A percentile compares a stretch with the other conserved stretches of the same genome.
phyloP scores from a whole-genome alignment of 2,329 filamentous ascomycete species.

The Metarhizium anisopliae region DNA sequence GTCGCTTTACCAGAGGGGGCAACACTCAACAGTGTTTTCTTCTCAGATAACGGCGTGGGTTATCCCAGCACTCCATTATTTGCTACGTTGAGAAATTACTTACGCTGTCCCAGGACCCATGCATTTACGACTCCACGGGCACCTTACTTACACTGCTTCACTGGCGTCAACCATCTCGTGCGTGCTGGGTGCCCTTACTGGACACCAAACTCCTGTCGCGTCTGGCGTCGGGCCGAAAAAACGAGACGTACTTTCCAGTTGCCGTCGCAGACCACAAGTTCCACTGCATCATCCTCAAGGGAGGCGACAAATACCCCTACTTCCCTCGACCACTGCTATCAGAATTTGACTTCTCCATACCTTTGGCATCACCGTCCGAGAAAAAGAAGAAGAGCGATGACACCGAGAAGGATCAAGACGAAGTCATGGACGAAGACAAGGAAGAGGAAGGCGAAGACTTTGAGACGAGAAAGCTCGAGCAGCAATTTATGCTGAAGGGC shows the following conservation, averaged over 20 bases:
- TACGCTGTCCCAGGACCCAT: slow-evolving; percentile 59
- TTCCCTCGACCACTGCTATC: slow-evolving; percentile 83
- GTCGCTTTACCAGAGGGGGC: slow-evolving; percentile 72
- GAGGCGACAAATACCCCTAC: slow-evolving; percentile 84
- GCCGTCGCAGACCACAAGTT: slow-evolving; percentile 87
- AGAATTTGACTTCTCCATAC: slow-evolving; percentile 88
- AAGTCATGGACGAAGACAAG: slow-evolving; percentile 25
- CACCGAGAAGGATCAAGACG: slow-evolving; percentile 25
- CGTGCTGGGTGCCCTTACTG: slow-evolving; percentile 83
- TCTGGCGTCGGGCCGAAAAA: slow-evolving; percentile 73
- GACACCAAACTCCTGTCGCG: slow-evolving; percentile 81
- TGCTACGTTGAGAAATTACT: not conserved
- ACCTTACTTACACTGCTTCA: slow-evolving; percentile 81
- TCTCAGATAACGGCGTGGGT: slow-evolving; percentile 73
- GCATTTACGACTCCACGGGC: slow-evolving; percentile 89
- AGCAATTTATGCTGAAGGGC: slow-evolving; percentile 68
- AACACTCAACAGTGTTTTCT: slow-evolving; percentile 76
- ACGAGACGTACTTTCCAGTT: slow-evolving; percentile 90
- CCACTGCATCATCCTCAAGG: slow-evolving; percentile 98
- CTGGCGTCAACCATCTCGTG: slow-evolving; percentile 80
- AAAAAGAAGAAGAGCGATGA: slow-evolving; percentile 25
- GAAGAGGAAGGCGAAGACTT: slow-evolving; percentile 21
- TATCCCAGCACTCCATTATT: not conserved
- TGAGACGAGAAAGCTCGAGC: slow-evolving; percentile 62
- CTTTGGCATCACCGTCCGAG: slow-evolving; percentile 50